Percentiles rank a stretch among this genome's conserved stretches.
These are phyloP conservation scores for Vitis hybrid DNA, from an alignment of 177 flowering plant species.

Conservation along the genomic window DNA sequence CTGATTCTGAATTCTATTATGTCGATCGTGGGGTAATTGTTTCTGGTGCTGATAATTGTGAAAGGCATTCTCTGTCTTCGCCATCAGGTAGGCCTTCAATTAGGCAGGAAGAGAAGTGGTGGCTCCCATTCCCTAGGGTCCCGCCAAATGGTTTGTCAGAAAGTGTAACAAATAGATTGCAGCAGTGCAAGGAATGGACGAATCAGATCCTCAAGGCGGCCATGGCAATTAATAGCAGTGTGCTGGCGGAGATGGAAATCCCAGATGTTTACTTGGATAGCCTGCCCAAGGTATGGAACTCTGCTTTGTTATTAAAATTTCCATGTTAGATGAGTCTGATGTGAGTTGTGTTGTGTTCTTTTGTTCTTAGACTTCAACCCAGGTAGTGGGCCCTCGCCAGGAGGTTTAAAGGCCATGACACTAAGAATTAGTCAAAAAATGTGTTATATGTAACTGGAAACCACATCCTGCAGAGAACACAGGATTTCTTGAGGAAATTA, in stretches of 20 bases:
- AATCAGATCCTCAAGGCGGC: slow-evolving; percentile 79
- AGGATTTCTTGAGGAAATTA: too few species aligned
- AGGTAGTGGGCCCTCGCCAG: too few species aligned
- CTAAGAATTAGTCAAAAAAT: too few species aligned
- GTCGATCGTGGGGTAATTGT: slow-evolving; percentile 53
- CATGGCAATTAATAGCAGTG: slow-evolving; percentile 59
- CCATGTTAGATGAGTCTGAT: too few species aligned
- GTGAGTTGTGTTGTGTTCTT: not conserved
- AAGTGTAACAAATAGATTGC: slow-evolving; percentile 51
- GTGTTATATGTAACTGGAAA: too few species aligned
- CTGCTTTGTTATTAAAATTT: not conserved
- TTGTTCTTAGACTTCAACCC: too few species aligned
- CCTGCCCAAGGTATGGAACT: slow-evolving; percentile 61
- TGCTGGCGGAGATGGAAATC: slow-evolving; percentile 72
- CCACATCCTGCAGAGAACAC: too few species aligned
- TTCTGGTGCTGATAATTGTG: slow-evolving; percentile 31
- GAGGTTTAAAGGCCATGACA: too few species aligned
- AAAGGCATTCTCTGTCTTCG: slow-evolving; percentile 24
- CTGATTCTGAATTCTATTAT: slow-evolving; percentile 55
- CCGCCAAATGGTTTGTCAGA: slow-evolving; percentile 62
- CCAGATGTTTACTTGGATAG: slow-evolving; percentile 55
- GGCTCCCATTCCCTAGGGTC: slow-evolving; percentile 77
- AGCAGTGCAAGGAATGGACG: slow-evolving; percentile 58
- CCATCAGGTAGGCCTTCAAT: slow-evolving; percentile 37
- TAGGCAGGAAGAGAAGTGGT: slow-evolving; percentile 75